Base-by-base conservation (phyloP, 306 rosid species). In the Delonix regia region DNA sequence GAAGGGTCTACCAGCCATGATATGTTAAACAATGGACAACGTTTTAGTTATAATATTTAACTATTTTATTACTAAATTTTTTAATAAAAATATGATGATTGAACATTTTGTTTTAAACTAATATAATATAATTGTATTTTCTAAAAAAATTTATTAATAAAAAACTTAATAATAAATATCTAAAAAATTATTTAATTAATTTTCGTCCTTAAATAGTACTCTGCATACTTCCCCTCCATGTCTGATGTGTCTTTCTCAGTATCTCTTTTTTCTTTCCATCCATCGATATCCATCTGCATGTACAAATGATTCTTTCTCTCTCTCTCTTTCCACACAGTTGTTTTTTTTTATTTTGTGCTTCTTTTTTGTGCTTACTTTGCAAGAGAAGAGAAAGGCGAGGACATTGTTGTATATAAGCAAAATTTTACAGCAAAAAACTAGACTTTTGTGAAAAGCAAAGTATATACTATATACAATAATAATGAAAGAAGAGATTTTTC, bases 1-100 rank as follows among this genome's bases (percentile, higher is more conserved):
- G 85, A 78, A 85, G 87, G 80, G 87, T 79, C 85, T 84, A 71
- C 79, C 74, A 81, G 83, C 79, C 88, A 85, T 88, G 55, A 88
- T 80, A 44, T 71, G 38, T 27, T 59, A 59, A 11, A 56, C 24
- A 56, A 56, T 27, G 19, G 10, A 12, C 3, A 59, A 4, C 0
- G 18, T 24, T 25, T 34, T 12, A 13, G 10, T 14, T 59, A 25
- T 27, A 13, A 59, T 59, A 12, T 24, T 13, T 12, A 59, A 5
- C 38, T 25, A 12, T 25, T 22, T 27, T 25, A 12, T 14, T 25
- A 27, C 13, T 38, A 3, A 11, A 13, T 59, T 27, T 5, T 38
- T 59, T 57, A 0, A 59, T 59, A 25, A 59, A 57, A 28, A 60
- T 60, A 28, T 14, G 6, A 4, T 41, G 8, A 11, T 22, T 1